Evolutionary conservation across 371 early-diverging fungal species (phyloP), one percentile per base, ranked within the genome.

Genomic region (Mycotypha africana): DNA sequence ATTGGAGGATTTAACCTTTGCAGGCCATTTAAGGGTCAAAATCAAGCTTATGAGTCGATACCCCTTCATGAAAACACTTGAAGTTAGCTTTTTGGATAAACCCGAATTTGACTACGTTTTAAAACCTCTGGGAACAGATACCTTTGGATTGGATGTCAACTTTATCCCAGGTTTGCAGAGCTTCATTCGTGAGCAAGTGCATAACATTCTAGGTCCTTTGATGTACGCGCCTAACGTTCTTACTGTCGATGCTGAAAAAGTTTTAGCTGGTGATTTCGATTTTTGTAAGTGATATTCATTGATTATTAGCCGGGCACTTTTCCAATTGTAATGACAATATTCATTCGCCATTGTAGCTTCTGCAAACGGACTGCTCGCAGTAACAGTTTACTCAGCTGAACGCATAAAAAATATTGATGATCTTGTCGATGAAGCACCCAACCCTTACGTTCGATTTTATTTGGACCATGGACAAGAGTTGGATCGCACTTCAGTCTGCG

Each of bases 31-130:
- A 59, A 83, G 86, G 47, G 60, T 93, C 42, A 88, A 84, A 62
- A 70, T 92, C 53, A 91, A 86, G 64, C 83, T 89, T 51, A 93
- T 84, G 56, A 81, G 85, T 53, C 81, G 77, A 44, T 95, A 85
- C 60, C 98, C 98, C 0, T 87, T 94, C 54, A 81, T 97, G 47
- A 88, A 91, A 59, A 77, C 81, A 0, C 81, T 95, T n/a, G 90
- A 93, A 45, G 78, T 93, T 34, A 83, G 88, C 48, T 92, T 99
- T 58, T 57, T 94, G 51, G 87, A 91, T 51, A 78, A 81, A 12
- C 99, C 99, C 16, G 58, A 71, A 9, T 81, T 99, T 47, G 95
- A 97, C 65, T 99, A 96, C 74, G 83, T 83, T 15, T 82, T 99
- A 22, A 88, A 93, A 60, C 99, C 99, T 0, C 65, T 88, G 60